Conservation (phyloP, 108 stramenopile genomes). For the Skeletonema grethae region DNA sequence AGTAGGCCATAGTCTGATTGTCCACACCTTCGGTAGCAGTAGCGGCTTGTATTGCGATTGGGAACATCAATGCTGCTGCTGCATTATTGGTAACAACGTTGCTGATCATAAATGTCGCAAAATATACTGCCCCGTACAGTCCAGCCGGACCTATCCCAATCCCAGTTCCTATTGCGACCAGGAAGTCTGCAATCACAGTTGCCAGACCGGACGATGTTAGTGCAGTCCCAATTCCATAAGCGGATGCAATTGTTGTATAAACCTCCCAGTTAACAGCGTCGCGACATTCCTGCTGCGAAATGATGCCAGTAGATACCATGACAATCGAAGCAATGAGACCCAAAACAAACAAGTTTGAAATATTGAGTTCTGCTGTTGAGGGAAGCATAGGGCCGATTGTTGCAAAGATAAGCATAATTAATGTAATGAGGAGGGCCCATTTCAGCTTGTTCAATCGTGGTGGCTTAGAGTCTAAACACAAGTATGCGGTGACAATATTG, state of each 20-base stretch:
- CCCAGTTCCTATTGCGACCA: conserved; percentile 57
- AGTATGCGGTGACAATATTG: not conserved
- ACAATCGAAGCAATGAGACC: conserved; percentile 59
- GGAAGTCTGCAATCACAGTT: conserved; percentile 57
- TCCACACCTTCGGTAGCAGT: conserved; percentile 42
- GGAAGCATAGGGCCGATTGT: not conserved
- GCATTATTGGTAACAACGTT: conserved; percentile 89
- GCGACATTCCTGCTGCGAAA: conserved; percentile 83
- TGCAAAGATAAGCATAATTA: not conserved
- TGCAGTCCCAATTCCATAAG: conserved; percentile 84
- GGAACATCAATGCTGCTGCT: conserved; percentile 85
- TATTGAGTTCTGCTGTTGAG: not conserved
- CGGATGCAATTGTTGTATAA: conserved; percentile 75
- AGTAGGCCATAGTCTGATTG: conserved; percentile 67
- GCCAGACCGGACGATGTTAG: conserved; percentile 83
- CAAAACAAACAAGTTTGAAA: conserved; percentile 52
- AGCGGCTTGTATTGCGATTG: conserved; percentile 84
- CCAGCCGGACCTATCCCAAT: conserved; percentile 72
- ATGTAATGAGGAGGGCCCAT: not conserved
- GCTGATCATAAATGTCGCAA: conserved; percentile 83
- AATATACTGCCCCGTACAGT: conserved; percentile 78
- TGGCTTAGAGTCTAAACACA: conserved; percentile 67
- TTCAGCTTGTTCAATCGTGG: conserved; percentile 66
- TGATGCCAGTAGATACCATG: conserved; percentile 72
- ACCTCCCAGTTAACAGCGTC: conserved; percentile 86